These are phyloP conservation scores for Penicillium cinerascens DNA, from an alignment of 495 filamentous ascomycete genomes.

Conservation along the genomic window DNA sequence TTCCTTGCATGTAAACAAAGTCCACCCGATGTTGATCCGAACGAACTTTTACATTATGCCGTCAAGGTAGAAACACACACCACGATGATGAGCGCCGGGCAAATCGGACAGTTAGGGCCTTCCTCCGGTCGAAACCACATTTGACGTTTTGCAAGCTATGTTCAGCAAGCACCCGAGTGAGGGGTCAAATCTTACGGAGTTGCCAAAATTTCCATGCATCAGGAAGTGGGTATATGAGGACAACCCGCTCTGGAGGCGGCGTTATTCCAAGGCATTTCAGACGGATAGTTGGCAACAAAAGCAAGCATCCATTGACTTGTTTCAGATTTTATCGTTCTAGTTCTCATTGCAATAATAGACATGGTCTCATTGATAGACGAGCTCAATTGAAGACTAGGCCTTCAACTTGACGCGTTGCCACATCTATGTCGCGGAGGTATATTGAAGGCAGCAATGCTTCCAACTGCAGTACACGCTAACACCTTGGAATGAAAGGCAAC, in stretches of 20 bases:
- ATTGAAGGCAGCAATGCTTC: neutral
- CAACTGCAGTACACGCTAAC: neutral
- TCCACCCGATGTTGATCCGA: neutral
- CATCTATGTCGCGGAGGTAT: neutral
- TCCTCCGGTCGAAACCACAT: too few species aligned
- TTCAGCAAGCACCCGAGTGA: conserved; percentile 14
- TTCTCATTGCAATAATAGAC: neutral
- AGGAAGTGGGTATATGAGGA: conserved; percentile 12
- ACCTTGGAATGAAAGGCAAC: conserved; percentile 1
- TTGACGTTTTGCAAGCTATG: conserved; percentile 20
- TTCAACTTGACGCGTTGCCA: neutral
- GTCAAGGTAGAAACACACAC: conserved; percentile 21
- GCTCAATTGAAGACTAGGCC: neutral
- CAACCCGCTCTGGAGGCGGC: conserved; percentile 12
- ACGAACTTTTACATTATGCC: conserved; percentile 12
- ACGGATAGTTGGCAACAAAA: neutral
- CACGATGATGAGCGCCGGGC: neutral
- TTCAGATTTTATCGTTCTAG: neutral
- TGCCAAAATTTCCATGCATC: conserved; percentile 23
- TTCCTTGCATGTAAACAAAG: conserved; percentile 17
- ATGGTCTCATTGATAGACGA: neutral
- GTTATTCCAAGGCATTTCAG: conserved; percentile 2
- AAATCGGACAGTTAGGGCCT: neutral
- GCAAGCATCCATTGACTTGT: too few species aligned
- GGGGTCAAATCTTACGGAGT: conserved; percentile 12